Percentiles rank a stretch among this genome's conserved stretches.
These are phyloP conservation scores for Aspergillaceae sp. DNA, from an alignment of 2,329 filamentous ascomycete species.

Conservation along the genomic window DNA sequence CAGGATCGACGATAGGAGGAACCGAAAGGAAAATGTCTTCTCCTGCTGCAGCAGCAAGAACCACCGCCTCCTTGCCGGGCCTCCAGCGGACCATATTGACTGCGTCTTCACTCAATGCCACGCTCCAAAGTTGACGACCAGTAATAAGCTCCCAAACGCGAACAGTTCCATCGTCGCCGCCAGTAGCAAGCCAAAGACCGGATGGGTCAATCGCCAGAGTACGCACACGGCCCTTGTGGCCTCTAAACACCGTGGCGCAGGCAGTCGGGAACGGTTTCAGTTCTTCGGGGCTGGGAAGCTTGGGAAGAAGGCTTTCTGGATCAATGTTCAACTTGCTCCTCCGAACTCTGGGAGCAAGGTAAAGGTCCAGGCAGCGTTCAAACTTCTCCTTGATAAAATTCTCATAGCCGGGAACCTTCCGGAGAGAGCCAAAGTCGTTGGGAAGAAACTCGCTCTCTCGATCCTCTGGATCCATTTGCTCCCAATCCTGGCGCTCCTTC, in stretches of 20 bases:
- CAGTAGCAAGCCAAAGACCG: slow-evolving; percentile 78
- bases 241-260: slow-evolving; percentile 76
- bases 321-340: slow-evolving; percentile 96
- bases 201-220: slow-evolving; percentile 77
- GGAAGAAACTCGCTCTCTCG: slow-evolving; percentile 83
- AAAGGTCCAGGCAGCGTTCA: slow-evolving; percentile 88
- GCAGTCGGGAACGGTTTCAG: slow-evolving; percentile 90
- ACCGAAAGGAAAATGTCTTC: slow-evolving; percentile 81
- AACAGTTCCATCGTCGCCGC: slow-evolving; percentile 88
- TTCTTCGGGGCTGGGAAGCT: slow-evolving; percentile 86
- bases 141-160: slow-evolving; percentile 83
- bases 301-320: slow-evolving; percentile 82
- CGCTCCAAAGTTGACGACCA: slow-evolving; percentile 79
- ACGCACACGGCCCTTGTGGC: slow-evolving; percentile 81
- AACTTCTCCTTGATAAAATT: slow-evolving; percentile 92
- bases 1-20: slow-evolving; percentile 62
- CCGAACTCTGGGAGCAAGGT: slow-evolving; percentile 82
- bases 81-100: slow-evolving; percentile 87
- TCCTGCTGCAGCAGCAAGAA: slow-evolving; percentile 75
- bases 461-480: slow-evolving; percentile 79
- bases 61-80: slow-evolving; percentile 67
- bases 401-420: slow-evolving; percentile 86
- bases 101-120: slow-evolving; percentile 64
- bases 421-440: slow-evolving; percentile 69
- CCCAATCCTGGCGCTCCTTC: slow-evolving; percentile 77